Conservation (phyloP, 805 yeast species). For the Zygosaccharomyces rouxii region DNA sequence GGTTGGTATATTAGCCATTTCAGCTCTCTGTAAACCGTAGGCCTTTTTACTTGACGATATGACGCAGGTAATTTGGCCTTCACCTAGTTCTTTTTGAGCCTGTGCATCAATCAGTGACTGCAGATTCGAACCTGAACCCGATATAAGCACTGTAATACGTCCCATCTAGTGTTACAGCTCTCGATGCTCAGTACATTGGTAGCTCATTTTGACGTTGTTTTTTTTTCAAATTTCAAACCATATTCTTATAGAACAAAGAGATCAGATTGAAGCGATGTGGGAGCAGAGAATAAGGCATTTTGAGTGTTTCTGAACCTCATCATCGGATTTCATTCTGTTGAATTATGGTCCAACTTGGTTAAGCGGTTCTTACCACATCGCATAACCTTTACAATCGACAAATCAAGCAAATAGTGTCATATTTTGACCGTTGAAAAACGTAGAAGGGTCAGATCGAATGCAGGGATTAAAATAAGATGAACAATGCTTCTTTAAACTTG, state of each 20-base stretch:
- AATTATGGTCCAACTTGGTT: neutral
- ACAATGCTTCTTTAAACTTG: neutral
- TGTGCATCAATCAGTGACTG: slow-evolving; percentile 88
- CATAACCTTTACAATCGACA: neutral
- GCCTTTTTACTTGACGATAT: slow-evolving; percentile 85
- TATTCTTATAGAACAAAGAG: neutral
- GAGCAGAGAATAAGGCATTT: neutral
- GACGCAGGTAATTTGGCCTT: slow-evolving; percentile 65
- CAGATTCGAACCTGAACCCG: slow-evolving; percentile 93
- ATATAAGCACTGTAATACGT: slow-evolving; percentile 64
- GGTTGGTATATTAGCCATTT: slow-evolving; percentile 63
- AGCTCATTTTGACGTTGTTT: neutral
- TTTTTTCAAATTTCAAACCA: slow-evolving; percentile 4
- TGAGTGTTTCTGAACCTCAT: neutral
- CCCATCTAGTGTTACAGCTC: slow-evolving; percentile 4
- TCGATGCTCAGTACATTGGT: neutral
- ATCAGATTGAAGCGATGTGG: neutral
- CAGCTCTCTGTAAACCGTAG: slow-evolving; percentile 79
- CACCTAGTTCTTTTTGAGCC: slow-evolving; percentile 34
- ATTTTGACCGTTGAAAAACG: neutral
- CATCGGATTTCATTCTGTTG: neutral
- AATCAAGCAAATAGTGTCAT: neutral
- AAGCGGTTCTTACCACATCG: neutral
- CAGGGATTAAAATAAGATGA: neutral
- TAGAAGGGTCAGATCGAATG: too few species aligned